Evolutionary conservation across 169 alveolate species (phyloP).

Genomic region (Cyclospora cayetanensis): DNA sequence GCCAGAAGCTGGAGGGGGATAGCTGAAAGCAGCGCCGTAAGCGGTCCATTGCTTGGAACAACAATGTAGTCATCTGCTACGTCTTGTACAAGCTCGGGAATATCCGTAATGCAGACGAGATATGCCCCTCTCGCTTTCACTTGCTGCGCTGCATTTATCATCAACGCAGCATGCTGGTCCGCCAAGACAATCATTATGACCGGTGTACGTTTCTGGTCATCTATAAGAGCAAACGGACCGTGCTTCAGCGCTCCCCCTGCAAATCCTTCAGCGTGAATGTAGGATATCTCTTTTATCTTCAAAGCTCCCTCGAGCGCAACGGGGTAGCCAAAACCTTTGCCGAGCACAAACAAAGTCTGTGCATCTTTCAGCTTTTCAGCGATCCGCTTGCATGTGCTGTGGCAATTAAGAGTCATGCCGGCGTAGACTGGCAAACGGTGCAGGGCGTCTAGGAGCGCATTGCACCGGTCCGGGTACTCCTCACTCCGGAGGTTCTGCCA

Average conservation of each 20-base stretch:
- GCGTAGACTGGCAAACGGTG: conserved; percentile 85
- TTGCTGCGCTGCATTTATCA: conserved; percentile 92
- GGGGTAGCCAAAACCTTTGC: conserved; percentile 92
- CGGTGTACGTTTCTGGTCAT: conserved; percentile 75
- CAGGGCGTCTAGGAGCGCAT: conserved; percentile 76
- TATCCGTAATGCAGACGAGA: conserved; percentile 91
- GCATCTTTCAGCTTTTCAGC: conserved; percentile 74
- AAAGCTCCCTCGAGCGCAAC: conserved; percentile 98
- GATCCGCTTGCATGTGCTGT: conserved; percentile 69
- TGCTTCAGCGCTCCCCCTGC: conserved; percentile 96
- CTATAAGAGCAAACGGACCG: conserved; percentile 96
- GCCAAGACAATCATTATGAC: conserved; percentile 90
- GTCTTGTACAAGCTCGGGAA: conserved; percentile 81
- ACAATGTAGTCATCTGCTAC: conserved; percentile 86
- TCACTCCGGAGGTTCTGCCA: conserved; percentile 74
- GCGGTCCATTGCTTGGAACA: conserved; percentile 71
- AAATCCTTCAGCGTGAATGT: conserved; percentile 96
- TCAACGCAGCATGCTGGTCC: conserved; percentile 87
- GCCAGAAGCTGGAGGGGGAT: conserved; percentile 77
- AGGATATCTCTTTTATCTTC: conserved; percentile 95
- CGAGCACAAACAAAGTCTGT: conserved; percentile 78
- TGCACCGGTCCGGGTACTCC: conserved; percentile 68
- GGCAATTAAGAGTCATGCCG: conserved; percentile 80
- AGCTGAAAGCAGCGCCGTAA: conserved; percentile 73
- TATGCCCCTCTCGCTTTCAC: conserved; percentile 94